A percentile compares a stretch with the other conserved stretches of the same genome.
These are phyloP conservation scores for Penicillium turbatum DNA, from an alignment of 495 filamentous ascomycete genomes.

Conservation along the genomic window DNA sequence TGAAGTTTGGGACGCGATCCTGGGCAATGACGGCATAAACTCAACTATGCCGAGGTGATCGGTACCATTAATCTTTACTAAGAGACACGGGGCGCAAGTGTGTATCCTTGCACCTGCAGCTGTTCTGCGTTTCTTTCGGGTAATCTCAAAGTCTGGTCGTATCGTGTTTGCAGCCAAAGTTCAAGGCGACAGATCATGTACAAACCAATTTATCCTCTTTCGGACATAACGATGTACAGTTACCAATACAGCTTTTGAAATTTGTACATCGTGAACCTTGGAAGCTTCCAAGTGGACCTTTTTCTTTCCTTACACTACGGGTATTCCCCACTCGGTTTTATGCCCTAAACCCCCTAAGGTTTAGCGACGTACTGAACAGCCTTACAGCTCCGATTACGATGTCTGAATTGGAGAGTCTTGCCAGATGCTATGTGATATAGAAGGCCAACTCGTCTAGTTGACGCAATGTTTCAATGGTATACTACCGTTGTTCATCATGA, in stretches of 20 bases:
- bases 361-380: conserved; percentile 22
- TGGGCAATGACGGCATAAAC: conserved; percentile 27
- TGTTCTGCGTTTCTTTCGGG: background rate
- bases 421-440: background rate
- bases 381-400: conserved; percentile 17
- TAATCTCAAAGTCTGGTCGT: background rate
- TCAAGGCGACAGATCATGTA: background rate
- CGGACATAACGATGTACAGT: conserved; percentile 5
- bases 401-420: conserved; percentile 10
- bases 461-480: background rate
- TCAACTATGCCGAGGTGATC: conserved; percentile 17
- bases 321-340: conserved; percentile 24
- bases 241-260: conserved; percentile 6
- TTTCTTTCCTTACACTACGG: conserved; percentile 22
- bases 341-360: conserved; percentile 15
- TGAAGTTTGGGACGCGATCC: conserved; percentile 23
- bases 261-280: background rate
- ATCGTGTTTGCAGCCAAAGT: background rate
- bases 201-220: conserved; percentile 20
- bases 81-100: conserved; percentile 1
- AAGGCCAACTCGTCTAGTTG: background rate
- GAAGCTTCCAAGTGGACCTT: conserved; percentile 17
- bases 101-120: conserved; percentile 14
- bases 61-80: conserved; percentile 4
- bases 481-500: background rate